Evolutionary conservation across 2,329 filamentous ascomycete species (phyloP), one percentile per base, ranked within the genome.

Genomic region (Coniochaeta ligniaria): DNA sequence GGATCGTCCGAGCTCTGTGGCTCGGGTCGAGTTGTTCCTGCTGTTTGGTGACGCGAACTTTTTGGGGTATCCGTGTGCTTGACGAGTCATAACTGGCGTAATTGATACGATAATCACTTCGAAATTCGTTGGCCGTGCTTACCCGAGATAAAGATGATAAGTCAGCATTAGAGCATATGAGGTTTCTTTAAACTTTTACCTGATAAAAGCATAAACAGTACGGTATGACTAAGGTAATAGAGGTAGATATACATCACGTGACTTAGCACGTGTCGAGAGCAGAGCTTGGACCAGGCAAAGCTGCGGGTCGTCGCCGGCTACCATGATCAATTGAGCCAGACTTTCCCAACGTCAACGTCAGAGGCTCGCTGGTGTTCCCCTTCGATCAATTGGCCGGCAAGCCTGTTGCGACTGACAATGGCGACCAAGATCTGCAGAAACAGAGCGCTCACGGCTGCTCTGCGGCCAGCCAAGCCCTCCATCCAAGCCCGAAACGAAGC

Each of bases 341-440:
- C 54, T 57, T 57, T 57, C 52, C 12, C 35, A 33, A 56, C 28
- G 35, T 16, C 31, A 57, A 38, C 28, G 9, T 36, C 28, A 57
- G 9, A 31, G 28, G 28, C 28, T 17, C 17, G 35, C 54, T 35
- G 54, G 54, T 57, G 28, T 17, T 14, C 35, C 35, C 20, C 26
- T 8, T 58, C 62, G 60, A 70, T 64, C 79, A 78, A 83, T 81
- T 79, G 78, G 76, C 73, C 73, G 70, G 66, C 68, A 70, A 66
- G 66, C 72, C 72, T 70, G 57, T 57, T 63, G 60, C 63, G 58
- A 64, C 67, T 65, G 60, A 78, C 71, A 73, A 87, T 87, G 85
- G 84, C 84, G 74, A 83, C 80, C 75, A 83, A 80, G 73, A 72
- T 85, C 70, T 80, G 79, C 70, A 80, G 83, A 72, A 81, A 77